Evolutionary conservation across 495 filamentous ascomycete genomes (phyloP).

Genomic region (Penicillium maclennaniae): DNA sequence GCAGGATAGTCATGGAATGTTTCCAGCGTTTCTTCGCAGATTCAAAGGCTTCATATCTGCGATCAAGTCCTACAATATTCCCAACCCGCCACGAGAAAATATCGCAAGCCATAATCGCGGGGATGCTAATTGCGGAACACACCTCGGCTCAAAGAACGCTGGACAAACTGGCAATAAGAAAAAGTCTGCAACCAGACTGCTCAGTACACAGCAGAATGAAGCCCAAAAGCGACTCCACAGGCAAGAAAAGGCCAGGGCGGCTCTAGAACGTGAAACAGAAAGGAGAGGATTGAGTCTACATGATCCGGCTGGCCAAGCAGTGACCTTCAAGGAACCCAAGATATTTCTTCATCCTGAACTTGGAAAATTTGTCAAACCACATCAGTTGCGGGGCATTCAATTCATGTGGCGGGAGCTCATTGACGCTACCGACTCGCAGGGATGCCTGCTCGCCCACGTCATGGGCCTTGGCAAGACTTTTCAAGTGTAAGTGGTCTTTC

Average conservation of each 20-base stretch:
- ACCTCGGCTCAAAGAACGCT: neutral
- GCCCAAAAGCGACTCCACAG: slow-evolving; percentile 45
- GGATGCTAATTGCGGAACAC: no score
- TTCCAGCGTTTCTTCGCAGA: neutral
- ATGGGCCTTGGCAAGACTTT: slow-evolving; percentile 96
- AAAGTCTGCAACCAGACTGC: slow-evolving; percentile 37
- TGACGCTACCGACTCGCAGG: slow-evolving; percentile 53
- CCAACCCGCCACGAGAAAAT: neutral
- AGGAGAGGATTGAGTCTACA: slow-evolving; percentile 37
- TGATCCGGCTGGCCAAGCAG: slow-evolving; percentile 49
- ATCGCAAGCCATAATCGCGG: neutral
- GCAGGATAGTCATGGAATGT: neutral
- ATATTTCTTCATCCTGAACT: slow-evolving; percentile 51
- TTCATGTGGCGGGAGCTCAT: slow-evolving; percentile 90
- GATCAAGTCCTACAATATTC: neutral
- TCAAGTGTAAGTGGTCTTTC: slow-evolving; percentile 57
- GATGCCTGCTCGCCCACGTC: slow-evolving; percentile 83
- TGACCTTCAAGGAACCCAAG: slow-evolving; percentile 65
- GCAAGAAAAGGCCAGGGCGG: slow-evolving; percentile 33
- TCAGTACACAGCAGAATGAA: slow-evolving; percentile 42
- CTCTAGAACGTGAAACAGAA: slow-evolving; percentile 42
- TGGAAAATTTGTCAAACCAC: slow-evolving; percentile 48
- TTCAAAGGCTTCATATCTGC: neutral
- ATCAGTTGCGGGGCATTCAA: slow-evolving; percentile 68
- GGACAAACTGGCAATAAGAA: neutral